Base-by-base conservation (phyloP, 2,329 filamentous ascomycete species). In the Claviceps sp. region DNA sequence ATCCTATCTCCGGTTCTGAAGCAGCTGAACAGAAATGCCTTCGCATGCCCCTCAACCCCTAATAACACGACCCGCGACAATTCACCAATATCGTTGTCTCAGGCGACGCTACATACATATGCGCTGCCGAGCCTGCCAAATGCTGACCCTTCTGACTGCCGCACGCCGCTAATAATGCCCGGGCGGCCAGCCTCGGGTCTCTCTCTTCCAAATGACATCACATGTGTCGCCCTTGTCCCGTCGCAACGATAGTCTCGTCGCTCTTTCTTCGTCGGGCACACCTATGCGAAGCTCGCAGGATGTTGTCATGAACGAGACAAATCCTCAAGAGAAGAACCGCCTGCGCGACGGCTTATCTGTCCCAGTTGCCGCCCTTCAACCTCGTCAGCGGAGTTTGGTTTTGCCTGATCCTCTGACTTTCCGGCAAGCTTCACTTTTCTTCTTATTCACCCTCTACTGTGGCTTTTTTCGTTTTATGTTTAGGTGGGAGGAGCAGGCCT, bases 391-490 rank as follows among this genome's bases (percentile, higher is more conserved):
- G 54, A 68, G 71, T 56, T 67, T 81, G 34, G 75, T 78, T n/a
- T 72, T 81, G 55, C 75, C 78, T 2, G 78, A 82, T 58, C 77
- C 78, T 18, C 70, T 80, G 48, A 76, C 78, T 8, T 76, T 81
- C 56, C 71, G 72, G 75, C 79, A 62, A 49, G 49, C 70, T 42
- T 22, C 5, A 4, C 1, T 20, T 42, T 16, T 42, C 18, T 43
- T 24, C 11, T 43, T 8, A 3, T 24, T 6, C 5, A 13, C 20
- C 16, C 22, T 14, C 9, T 22, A 5, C 8, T 22, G 18, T 13
- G 9, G 5, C 18, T 5, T 22, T 22, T 20, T 1, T 16, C 16
- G 6, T 16, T 44, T 16, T 16, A 16, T 14, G 20, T 7, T 43
- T 22, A 13, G 2, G 4, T 22, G 9, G 6, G 5, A 11, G 4